Conservation (phyloP, 208 protist genomes). For the Strigomonas oncopelti region DNA sequence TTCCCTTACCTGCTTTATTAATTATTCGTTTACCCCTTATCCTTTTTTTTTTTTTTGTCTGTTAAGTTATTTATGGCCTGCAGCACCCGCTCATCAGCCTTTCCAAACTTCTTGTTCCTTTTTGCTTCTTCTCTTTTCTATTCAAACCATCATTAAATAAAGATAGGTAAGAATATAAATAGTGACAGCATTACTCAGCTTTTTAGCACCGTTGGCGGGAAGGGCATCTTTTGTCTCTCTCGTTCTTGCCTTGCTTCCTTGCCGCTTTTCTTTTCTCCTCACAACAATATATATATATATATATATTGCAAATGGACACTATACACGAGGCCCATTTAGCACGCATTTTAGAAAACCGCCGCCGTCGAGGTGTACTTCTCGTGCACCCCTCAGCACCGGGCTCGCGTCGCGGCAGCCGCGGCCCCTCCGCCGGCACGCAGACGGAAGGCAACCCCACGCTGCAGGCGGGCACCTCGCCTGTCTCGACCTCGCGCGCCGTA, state of each 20-base stretch:
- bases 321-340: constrained; percentile 63
- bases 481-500: constrained; percentile 1
- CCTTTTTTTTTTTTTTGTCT: background rate
- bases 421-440: constrained; percentile 28
- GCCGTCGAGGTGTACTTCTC: constrained; percentile 49
- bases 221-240: background rate
- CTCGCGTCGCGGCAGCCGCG: background rate
- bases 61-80: background rate
- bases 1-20: constrained; percentile 1
- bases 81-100: no score
- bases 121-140: constrained; percentile 11
- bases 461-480: constrained; percentile 7
- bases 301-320: constrained; percentile 43
- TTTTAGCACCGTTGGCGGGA: background rate
- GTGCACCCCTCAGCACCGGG: background rate
- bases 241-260: no score
- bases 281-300: background rate
- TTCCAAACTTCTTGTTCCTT: background rate
- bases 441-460: constrained; percentile 12
- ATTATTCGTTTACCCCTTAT: no score
- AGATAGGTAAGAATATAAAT: background rate
- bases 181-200: background rate
- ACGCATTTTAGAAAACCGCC: constrained; percentile 71
- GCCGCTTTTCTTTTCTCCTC: constrained; percentile 12
- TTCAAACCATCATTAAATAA: background rate